These are phyloP conservation scores for Solanum lycopersicoides DNA, from an alignment of 257 asterid genomes.

Conservation along the genomic window DNA sequence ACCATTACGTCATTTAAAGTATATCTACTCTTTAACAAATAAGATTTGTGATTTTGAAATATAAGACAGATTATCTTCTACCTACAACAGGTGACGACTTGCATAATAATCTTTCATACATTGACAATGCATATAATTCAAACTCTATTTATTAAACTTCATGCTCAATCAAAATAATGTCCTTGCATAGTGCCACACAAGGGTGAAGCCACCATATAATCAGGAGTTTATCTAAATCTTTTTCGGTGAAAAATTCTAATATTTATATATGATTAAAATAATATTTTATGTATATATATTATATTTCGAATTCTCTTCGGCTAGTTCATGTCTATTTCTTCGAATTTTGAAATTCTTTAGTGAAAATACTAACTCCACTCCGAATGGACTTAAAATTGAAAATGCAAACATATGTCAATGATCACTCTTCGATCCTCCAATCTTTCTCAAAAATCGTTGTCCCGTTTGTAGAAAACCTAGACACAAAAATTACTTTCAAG, in stretches of 20 bases:
- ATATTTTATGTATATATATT: too few species aligned
- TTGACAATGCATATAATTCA: neutral
- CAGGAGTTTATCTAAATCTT: too few species aligned
- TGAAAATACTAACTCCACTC: too few species aligned
- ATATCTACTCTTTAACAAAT: neutral
- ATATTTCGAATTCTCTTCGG: accelerated
- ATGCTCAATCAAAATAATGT: neutral
- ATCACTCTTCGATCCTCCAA: conserved; percentile 6
- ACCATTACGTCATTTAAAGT: neutral
- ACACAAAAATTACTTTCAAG: neutral
- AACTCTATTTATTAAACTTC: neutral
- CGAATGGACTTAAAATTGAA: neutral
- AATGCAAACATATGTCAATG: neutral
- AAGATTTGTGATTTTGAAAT: neutral
- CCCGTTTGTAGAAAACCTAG: conserved; percentile 14
- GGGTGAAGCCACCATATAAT: neutral
- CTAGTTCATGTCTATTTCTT: too few species aligned
- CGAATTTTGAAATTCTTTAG: too few species aligned
- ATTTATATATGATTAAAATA: too few species aligned
- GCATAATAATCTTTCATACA: neutral
- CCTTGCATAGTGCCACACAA: neutral
- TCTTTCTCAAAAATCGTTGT: conserved; percentile 17
- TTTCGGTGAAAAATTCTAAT: too few species aligned
- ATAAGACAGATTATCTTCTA: neutral
- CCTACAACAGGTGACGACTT: too few species aligned